phyloP scores from a whole-genome alignment of 2,329 filamentous ascomycete genomes.

The Fonsecaea multimorphosa region DNA sequence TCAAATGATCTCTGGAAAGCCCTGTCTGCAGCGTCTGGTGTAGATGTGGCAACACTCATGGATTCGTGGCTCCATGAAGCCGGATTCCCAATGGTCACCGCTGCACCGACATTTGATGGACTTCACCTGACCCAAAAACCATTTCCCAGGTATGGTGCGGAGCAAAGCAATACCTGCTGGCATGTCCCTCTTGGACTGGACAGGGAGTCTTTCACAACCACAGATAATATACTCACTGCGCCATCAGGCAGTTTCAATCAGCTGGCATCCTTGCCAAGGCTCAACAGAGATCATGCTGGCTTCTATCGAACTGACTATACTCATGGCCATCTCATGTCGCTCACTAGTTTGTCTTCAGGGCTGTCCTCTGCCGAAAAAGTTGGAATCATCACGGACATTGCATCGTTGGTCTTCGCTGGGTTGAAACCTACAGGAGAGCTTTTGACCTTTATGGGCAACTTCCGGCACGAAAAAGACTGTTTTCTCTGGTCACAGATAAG shows the following conservation, averaged over 20 bases:
- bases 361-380: constrained; percentile 90
- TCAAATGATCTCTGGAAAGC: constrained; percentile 91
- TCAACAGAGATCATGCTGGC: constrained; percentile 87
- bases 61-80: constrained; percentile 94
- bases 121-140: constrained; percentile 83
- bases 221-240: constrained; percentile 71
- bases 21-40: constrained; percentile 82
- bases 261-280: constrained; percentile 83
- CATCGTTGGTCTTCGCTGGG: constrained; percentile 85
- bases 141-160: constrained; percentile 87
- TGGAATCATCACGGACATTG: constrained; percentile 85
- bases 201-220: constrained; percentile 67
- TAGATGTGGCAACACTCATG: constrained; percentile 88
- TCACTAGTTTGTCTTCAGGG: constrained; percentile 76
- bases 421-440: constrained; percentile 81
- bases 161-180: constrained; percentile 97
- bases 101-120: constrained; percentile 81
- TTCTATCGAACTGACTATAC: constrained; percentile 96
- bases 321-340: constrained; percentile 77
- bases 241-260: constrained; percentile 76
- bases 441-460: constrained; percentile 80
- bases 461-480: constrained; percentile 79
- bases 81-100: constrained; percentile 87
- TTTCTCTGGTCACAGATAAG: constrained; percentile 89
- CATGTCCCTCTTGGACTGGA: constrained; percentile 82